phyloP scores from a whole-genome alignment of 345 rosid genomes.

The Psidium guajava region DNA sequence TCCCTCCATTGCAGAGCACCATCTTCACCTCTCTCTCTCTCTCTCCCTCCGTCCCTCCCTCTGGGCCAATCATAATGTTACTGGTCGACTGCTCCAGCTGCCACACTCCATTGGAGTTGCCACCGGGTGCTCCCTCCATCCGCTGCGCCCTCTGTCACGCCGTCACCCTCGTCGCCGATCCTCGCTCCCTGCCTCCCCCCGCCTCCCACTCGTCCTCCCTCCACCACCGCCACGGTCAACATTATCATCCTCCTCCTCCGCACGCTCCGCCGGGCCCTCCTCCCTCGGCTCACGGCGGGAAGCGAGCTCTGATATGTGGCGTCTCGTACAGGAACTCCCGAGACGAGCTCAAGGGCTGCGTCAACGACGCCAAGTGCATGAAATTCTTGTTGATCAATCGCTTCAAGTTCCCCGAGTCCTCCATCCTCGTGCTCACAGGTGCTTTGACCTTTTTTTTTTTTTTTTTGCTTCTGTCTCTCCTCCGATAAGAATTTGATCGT shows the following conservation, averaged over 20 bases:
- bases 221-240: slow-evolving; percentile 11
- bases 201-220: not conserved
- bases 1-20: not conserved
- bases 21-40: not conserved
- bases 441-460: not conserved
- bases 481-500: not conserved
- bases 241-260: slow-evolving; percentile 14
- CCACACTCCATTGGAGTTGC: slow-evolving; percentile 55
- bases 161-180: slow-evolving; percentile 27
- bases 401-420: slow-evolving; percentile 72
- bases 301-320: slow-evolving; percentile 76
- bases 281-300: slow-evolving; percentile 42
- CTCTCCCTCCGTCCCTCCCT: not conserved
- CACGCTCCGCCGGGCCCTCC: slow-evolving; percentile 47
- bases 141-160: slow-evolving; percentile 72
- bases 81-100: slow-evolving; percentile 68
- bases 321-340: slow-evolving; percentile 42
- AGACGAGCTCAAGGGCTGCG: slow-evolving; percentile 69
- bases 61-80: slow-evolving; percentile 19
- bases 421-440: slow-evolving; percentile 69
- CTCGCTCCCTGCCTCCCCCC: slow-evolving; percentile 5
- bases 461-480: not conserved
- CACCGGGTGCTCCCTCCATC: slow-evolving; percentile 52
- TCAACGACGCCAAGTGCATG: slow-evolving; percentile 82
- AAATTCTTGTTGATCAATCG: slow-evolving; percentile 68